A percentile compares a stretch with the other conserved stretches of the same genome.
Evolutionary conservation across 306 rosid species (phyloP).

Genomic region (Medicago lupulina): DNA sequence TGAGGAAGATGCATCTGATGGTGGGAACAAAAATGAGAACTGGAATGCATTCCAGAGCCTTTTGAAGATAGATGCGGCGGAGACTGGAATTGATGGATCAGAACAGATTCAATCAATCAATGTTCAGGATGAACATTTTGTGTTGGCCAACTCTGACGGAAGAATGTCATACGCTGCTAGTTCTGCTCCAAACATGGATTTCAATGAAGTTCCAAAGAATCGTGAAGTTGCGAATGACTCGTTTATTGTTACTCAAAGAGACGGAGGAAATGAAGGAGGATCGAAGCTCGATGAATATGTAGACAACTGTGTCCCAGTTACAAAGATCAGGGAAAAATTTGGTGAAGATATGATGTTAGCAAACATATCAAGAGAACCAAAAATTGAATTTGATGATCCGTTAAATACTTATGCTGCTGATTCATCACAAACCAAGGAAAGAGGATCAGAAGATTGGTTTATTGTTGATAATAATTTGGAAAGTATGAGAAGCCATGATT

Average conservation of each 20-base stretch:
- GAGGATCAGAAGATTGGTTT: conserved; percentile 60
- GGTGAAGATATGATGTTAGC: conserved; percentile 51
- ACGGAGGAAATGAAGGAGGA: conserved; percentile 49
- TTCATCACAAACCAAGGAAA: conserved; percentile 47
- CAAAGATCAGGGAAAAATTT: conserved; percentile 47
- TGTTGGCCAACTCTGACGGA: conserved; percentile 46
- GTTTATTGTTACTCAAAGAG: conserved; percentile 47
- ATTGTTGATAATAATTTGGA: conserved; percentile 52
- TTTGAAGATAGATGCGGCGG: conserved; percentile 53
- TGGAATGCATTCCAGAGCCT: conserved; percentile 58
- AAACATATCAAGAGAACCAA: conserved; percentile 44
- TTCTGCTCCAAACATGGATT: conserved; percentile 46
- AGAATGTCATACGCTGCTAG: conserved; percentile 23
- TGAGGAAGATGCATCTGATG: conserved; percentile 49
- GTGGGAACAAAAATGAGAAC: conserved; percentile 43
- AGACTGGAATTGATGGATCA: conserved; percentile 35
- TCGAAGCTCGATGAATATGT: conserved; percentile 51
- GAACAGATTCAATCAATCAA: conserved; percentile 40
- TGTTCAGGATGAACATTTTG: conserved; percentile 57
- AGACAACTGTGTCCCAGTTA: conserved; percentile 39
- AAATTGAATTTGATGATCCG: conserved; percentile 42
- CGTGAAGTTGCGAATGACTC: conserved; percentile 57
- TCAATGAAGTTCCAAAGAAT: conserved; percentile 48
- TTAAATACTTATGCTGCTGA: conserved; percentile 53
- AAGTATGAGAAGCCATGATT: conserved; percentile 41